Base-by-base conservation (phyloP, 768 basidiomycete species). In the Boletus rubescentipes region DNA sequence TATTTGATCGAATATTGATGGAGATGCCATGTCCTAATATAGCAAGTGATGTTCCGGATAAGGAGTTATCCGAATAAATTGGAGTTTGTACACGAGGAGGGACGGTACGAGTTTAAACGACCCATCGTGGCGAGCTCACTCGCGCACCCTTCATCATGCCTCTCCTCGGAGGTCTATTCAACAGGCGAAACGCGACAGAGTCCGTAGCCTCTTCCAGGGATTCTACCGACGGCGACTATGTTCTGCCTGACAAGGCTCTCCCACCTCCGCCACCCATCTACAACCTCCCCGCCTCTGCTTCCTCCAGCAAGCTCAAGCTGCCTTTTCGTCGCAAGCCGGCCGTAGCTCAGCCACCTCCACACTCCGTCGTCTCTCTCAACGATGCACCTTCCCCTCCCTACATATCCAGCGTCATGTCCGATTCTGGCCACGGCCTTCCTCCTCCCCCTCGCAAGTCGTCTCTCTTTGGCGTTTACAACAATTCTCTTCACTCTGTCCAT, bases 401-500 rank as follows among this genome's bases (percentile, higher is more conserved):
- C 66, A 63, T 55, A 74, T 75, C 71, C 6, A 63, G 71, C 46
- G 70, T 73, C 7, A 72, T 69, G 7, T 78, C 81, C 39, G 80
- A 81, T 47, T 67, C 74, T 4, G 81, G 79, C 15, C 62, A 70
- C 18, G 73, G 72, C 23, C 59, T 75, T 26, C 77, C 76, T 32
- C 85, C 83, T 4, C 84, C 87, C 1, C 86, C 86, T 1, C 78
- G 79, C 20, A 83, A 83, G 62, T 83, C 82, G 2, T 78, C 83
- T 39, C 77, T 89, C 51, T 88, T 89, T 67, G 80, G 77, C 10
- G 77, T 78, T 6, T 80, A 85, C 59, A 79, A 71, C 23, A 84
- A 81, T 9, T 62, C 62, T 0, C 62, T 78, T 78, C 23, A 69
- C 69, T 61, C 87, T 16, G 84, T 85, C 29, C 81, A 79, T 57